Evolutionary conservation across 768 basidiomycete species (phyloP).

Genomic region (Neoboletus subvelutipes): DNA sequence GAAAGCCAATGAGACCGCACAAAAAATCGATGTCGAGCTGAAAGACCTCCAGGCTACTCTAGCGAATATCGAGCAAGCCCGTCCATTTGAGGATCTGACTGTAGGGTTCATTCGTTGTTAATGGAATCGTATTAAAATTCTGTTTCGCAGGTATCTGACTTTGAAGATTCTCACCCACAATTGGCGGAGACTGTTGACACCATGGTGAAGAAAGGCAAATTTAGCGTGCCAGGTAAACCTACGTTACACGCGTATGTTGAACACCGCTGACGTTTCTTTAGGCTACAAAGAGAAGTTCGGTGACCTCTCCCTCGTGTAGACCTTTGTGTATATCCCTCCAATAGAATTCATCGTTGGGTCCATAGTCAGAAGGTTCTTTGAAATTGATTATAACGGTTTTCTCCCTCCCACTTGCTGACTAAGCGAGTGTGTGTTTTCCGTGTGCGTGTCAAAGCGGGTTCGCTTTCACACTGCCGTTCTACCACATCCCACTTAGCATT

Average conservation of each 20-base stretch:
- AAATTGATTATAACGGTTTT: not conserved
- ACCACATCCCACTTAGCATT: not conserved
- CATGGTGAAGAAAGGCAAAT: constrained; percentile 98
- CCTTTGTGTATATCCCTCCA: constrained; percentile 20
- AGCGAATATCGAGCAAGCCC: constrained; percentile 94
- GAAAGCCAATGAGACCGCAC: too few relatives aligned
- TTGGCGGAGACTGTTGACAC: constrained; percentile 87
- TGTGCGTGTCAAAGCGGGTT: not conserved
- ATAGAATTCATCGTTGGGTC: constrained; percentile 19
- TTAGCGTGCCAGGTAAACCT: constrained; percentile 86
- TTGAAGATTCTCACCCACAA: constrained; percentile 90
- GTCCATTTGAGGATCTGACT: constrained; percentile 96
- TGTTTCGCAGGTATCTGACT: constrained; percentile 71
- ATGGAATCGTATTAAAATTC: not conserved
- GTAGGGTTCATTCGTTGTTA: constrained; percentile 46
- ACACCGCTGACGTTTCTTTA: constrained; percentile 27
- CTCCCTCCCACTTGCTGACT: constrained; percentile 15
- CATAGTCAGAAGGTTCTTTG: not conserved
- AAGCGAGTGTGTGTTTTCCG: constrained; percentile 11
- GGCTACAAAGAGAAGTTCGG: constrained; percentile 97
- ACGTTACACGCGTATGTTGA: not conserved
- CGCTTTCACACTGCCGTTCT: constrained; percentile 7
- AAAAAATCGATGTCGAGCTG: constrained; percentile 89
- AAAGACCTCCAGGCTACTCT: constrained; percentile 90
- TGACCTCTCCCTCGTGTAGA: constrained; percentile 88